Evolutionary conservation across 2,329 filamentous ascomycete genomes (phyloP).

Genomic region (Colletotrichum aenigma): DNA sequence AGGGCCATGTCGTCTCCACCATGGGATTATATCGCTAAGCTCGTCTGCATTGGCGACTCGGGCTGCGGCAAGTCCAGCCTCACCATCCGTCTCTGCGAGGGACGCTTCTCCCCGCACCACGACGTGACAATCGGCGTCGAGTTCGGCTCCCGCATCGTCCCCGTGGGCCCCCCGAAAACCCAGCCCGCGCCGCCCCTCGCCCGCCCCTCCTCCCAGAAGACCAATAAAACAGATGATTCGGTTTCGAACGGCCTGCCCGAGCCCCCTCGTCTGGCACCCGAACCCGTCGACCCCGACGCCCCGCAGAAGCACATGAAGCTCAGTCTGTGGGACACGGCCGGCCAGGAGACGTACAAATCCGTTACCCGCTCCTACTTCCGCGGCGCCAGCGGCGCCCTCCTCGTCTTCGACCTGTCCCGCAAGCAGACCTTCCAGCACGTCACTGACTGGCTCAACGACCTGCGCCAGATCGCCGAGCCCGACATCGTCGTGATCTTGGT

Average conservation of each 20-base stretch:
- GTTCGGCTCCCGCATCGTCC: slow-evolving; percentile 91
- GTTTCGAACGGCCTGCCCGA: slow-evolving; percentile 52
- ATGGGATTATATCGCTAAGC: slow-evolving; percentile 99
- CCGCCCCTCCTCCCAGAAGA: slow-evolving; percentile 7
- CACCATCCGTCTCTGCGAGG: slow-evolving; percentile 94
- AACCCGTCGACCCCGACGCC: slow-evolving; percentile 31
- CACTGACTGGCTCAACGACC: slow-evolving; percentile 91
- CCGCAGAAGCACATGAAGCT: slow-evolving; percentile 86
- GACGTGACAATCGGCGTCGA: slow-evolving; percentile 98
- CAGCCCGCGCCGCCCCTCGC: slow-evolving; percentile 42
- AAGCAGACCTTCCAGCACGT: slow-evolving; percentile 85
- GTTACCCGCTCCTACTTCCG: slow-evolving; percentile 95
- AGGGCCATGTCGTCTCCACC: slow-evolving; percentile 65
- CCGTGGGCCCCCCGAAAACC: slow-evolving; percentile 80
- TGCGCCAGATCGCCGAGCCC: slow-evolving; percentile 93
- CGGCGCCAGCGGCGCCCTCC: slow-evolving; percentile 71
- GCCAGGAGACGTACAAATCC: slow-evolving; percentile 96
- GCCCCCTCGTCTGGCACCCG: slow-evolving; percentile 44
- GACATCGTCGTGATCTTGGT: slow-evolving; percentile 94
- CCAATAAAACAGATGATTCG: slow-evolving; percentile 5
- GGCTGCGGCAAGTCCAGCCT: slow-evolving; percentile 95
- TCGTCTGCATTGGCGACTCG: slow-evolving; percentile 96
- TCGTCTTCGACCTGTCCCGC: slow-evolving; percentile 94
- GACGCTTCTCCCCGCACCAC: slow-evolving; percentile 91
- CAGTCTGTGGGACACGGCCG: slow-evolving; percentile 93